Evolutionary conservation across 805 yeast species (phyloP).

Genomic region (Scheffersomyces spartinae): DNA sequence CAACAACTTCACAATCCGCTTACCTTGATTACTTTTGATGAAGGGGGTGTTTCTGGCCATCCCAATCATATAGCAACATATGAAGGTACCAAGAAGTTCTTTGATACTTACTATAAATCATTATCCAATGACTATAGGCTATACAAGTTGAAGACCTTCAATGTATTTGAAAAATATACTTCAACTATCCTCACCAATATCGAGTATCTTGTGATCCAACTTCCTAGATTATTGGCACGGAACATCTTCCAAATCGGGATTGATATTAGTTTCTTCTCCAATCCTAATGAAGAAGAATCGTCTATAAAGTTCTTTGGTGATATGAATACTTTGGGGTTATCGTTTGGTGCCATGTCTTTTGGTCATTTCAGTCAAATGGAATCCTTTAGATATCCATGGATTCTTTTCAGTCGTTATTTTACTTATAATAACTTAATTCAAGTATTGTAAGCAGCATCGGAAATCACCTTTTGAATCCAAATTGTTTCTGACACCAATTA

Average conservation of each 20-base stretch:
- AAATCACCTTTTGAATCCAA: conserved; percentile 24
- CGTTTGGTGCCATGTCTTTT: conserved; percentile 62
- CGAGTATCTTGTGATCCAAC: conserved; percentile 25
- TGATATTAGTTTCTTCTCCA: conserved; percentile 24
- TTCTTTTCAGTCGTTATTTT: conserved; percentile 64
- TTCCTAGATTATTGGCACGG: conserved; percentile 20
- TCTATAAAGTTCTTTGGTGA: conserved; percentile 29
- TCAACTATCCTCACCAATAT: conserved; percentile 32
- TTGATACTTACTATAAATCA: conserved; percentile 8
- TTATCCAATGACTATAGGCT: conserved; percentile 10
- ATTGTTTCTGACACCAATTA: conserved; percentile 40
- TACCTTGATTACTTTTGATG: conserved; percentile 69
- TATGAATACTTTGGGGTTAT: conserved; percentile 25
- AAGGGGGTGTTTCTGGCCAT: conserved; percentile 72
- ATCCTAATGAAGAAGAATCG: conserved; percentile 8
- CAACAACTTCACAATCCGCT: no score
- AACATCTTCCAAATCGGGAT: conserved; percentile 21
- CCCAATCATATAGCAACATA: conserved; percentile 69
- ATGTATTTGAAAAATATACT: conserved; percentile 36
- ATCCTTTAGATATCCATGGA: conserved; percentile 92
- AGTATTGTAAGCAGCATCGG: not conserved
- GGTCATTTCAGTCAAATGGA: conserved; percentile 88
- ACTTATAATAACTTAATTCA: conserved; percentile 55
- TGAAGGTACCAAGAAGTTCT: conserved; percentile 34
- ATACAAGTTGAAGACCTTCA: conserved; percentile 19